Evolutionary conservation across 495 filamentous ascomycete genomes (phyloP).

Genomic region (Achaetomiella virescens): DNA sequence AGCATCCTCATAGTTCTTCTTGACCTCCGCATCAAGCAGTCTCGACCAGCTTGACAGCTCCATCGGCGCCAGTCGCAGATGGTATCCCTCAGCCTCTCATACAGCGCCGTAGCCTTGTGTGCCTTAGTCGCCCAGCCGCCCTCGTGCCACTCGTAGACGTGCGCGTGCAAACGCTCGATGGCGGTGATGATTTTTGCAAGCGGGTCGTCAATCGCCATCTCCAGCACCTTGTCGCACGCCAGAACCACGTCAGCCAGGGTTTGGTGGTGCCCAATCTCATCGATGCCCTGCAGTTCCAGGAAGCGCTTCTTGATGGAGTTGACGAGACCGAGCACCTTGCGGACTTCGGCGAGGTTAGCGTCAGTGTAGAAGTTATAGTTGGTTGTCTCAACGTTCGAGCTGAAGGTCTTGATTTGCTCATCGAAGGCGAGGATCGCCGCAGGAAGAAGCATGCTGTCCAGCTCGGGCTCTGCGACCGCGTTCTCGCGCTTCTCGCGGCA

Average conservation of each 20-base stretch:
- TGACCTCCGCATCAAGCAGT: slow-evolving; percentile 78
- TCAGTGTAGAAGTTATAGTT: slow-evolving; percentile 88
- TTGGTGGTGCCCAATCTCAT: slow-evolving; percentile 53
- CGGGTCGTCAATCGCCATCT: slow-evolving; percentile 73
- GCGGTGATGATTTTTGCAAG: slow-evolving; percentile 77
- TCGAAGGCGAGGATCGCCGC: slow-evolving; percentile 60
- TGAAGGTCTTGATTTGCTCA: slow-evolving; percentile 49
- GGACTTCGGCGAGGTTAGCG: slow-evolving; percentile 65
- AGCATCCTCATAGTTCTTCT: slow-evolving; percentile 66
- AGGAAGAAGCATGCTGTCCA: slow-evolving; percentile 52
- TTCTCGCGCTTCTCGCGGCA: slow-evolving; percentile 21
- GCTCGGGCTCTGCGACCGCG: slow-evolving; percentile 28
- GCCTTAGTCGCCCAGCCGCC: slow-evolving; percentile 71
- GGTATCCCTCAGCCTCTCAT: slow-evolving; percentile 65
- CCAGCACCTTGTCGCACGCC: slow-evolving; percentile 65
- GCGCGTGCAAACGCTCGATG: slow-evolving; percentile 73
- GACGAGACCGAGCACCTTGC: slow-evolving; percentile 60
- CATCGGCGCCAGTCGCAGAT: slow-evolving; percentile 82
- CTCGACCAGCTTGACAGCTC: slow-evolving; percentile 89
- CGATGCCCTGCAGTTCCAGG: slow-evolving; percentile 54
- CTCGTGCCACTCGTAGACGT: slow-evolving; percentile 86
- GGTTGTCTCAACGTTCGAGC: slow-evolving; percentile 26
- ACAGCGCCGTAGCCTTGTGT: slow-evolving; percentile 60
- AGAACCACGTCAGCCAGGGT: slow-evolving; percentile 65
- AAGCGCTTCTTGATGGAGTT: slow-evolving; percentile 63